Percentiles rank a stretch among this genome's conserved stretches.
phyloP scores from a whole-genome alignment of 768 basidiomycete species.

The Astraeus odoratus region DNA sequence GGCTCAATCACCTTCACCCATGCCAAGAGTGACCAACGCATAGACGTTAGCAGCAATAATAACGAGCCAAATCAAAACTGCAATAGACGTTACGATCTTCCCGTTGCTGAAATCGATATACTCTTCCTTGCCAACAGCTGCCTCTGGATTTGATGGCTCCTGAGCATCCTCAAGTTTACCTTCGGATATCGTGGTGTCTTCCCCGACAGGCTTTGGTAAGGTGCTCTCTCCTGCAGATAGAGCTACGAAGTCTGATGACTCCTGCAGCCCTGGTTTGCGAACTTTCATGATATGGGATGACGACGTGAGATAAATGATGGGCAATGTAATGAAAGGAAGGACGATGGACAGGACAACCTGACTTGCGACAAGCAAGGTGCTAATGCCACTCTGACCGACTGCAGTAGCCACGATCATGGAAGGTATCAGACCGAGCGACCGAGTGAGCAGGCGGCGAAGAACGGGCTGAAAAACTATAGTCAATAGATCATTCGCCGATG shows the following conservation, averaged over 20 bases:
- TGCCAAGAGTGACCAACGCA: slow-evolving; percentile 55
- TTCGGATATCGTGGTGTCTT: not conserved
- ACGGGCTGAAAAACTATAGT: slow-evolving; percentile 45
- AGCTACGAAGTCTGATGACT: not conserved
- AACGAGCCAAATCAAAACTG: slow-evolving; percentile 55
- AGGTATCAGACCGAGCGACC: slow-evolving; percentile 76
- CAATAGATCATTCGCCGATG: slow-evolving; percentile 16
- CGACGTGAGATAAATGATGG: slow-evolving; percentile 69
- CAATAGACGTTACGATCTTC: slow-evolving; percentile 41
- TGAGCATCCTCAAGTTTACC: not conserved
- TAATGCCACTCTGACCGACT: slow-evolving; percentile 63
- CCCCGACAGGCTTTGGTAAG: not conserved
- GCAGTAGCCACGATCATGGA: slow-evolving; percentile 72
- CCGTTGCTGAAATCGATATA: slow-evolving; percentile 60
- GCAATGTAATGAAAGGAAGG: slow-evolving; percentile 80
- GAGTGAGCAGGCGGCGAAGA: slow-evolving; percentile 75
- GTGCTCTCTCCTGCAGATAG: not conserved
- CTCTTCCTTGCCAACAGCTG: slow-evolving; percentile 25
- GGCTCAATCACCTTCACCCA: slow-evolving; percentile 26
- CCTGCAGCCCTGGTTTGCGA: slow-evolving; percentile 20
- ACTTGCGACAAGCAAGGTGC: slow-evolving; percentile 70
- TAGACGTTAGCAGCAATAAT: slow-evolving; percentile 71
- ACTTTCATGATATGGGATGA: slow-evolving; percentile 65
- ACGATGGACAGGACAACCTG: slow-evolving; percentile 83
- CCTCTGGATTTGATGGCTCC: slow-evolving; percentile 1